Conservation (phyloP, 2,329 filamentous ascomycete genomes). For the Colletotrichum zoysiae region DNA sequence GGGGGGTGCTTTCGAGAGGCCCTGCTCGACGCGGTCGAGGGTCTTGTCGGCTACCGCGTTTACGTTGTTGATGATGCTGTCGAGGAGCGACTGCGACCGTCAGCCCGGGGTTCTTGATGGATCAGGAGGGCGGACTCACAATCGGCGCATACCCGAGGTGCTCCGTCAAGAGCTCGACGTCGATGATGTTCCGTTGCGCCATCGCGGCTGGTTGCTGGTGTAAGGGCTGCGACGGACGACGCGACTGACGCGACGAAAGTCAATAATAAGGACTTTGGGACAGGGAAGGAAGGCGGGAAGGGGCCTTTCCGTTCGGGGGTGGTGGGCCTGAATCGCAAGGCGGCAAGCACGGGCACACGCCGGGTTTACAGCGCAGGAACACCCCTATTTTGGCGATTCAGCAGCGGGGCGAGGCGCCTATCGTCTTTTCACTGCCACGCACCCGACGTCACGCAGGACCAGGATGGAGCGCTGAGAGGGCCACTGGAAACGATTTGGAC, state of each 20-base stretch:
- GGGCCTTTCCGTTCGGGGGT: neutral
- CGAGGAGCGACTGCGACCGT: slow-evolving; percentile 80
- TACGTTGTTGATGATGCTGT: slow-evolving; percentile 97
- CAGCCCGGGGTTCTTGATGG: slow-evolving; percentile 29
- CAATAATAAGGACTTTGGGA: slow-evolving; percentile 37
- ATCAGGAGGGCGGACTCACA: slow-evolving; percentile 64
- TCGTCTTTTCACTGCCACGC: slow-evolving; percentile 28
- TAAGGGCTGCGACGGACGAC: slow-evolving; percentile 26
- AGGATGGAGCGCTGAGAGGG: slow-evolving; percentile 37
- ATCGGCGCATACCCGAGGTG: slow-evolving; percentile 95
- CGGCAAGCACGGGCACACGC: slow-evolving; percentile 6
- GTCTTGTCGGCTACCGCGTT: slow-evolving; percentile 94
- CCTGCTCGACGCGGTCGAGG: slow-evolving; percentile 87
- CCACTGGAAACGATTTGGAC: slow-evolving; percentile 29
- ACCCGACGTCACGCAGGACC: slow-evolving; percentile 36
- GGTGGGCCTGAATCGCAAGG: slow-evolving; percentile 39
- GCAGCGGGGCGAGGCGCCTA: slow-evolving; percentile 22
- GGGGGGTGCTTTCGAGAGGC: slow-evolving; percentile 80
- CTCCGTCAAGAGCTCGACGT: slow-evolving; percentile 85
- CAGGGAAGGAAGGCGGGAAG: neutral
- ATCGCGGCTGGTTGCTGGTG: slow-evolving; percentile 17
- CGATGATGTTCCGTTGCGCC: slow-evolving; percentile 54
- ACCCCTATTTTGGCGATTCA: slow-evolving; percentile 19
- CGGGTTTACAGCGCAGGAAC: slow-evolving; percentile 13
- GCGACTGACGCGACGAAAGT: slow-evolving; percentile 41